Evolutionary conservation across 306 rosid species (phyloP), one percentile per base, ranked within the genome.

Genomic region (Psophocarpus tetragonolobus): DNA sequence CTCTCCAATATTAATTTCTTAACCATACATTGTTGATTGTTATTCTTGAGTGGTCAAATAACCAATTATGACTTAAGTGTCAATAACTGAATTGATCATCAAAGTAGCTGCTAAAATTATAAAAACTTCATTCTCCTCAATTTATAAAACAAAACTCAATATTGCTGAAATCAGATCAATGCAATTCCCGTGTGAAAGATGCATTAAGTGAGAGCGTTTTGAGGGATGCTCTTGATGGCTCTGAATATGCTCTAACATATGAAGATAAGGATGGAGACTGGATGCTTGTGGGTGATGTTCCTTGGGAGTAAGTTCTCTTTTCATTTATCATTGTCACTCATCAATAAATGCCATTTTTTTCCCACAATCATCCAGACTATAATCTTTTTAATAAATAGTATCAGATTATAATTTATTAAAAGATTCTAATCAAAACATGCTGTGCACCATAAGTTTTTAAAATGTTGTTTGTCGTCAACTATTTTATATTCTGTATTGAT

Each of bases 221-320:
- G 32, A 65, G 50, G 71, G 71, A 65, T 65, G 18, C 36, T 64
- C 5, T 67, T 67, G 36, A 67, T 67, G 73, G 54, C 38, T 67
- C 73, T 67, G 73, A 67, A 24, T 67, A 67, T 41, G 73, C 41
- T 67, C 54, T 67, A 39, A 67, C 73, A 41, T 67, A 41, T 23
- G 73, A 67, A 23, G 73, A 67, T 23, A 67, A 67, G 20, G 73
- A 67, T 41, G 73, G 73, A 41, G 73, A 67, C 6, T 67, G 73
- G 73, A 67, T 67, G 73, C 73, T 67, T 13, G 35, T 67, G 33
- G 73, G 73, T 67, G 73, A 67, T 67, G 73, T 67, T 14, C 73
- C 73, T 67, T 67, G 73, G 73, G 18, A 39, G 73, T 67, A 67
- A 67, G 54, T 41, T 23, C 23, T 26, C 36, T 13, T 12, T 23